Base-by-base conservation (phyloP, 140 eudicot species). In the Senecio squalidus region DNA sequence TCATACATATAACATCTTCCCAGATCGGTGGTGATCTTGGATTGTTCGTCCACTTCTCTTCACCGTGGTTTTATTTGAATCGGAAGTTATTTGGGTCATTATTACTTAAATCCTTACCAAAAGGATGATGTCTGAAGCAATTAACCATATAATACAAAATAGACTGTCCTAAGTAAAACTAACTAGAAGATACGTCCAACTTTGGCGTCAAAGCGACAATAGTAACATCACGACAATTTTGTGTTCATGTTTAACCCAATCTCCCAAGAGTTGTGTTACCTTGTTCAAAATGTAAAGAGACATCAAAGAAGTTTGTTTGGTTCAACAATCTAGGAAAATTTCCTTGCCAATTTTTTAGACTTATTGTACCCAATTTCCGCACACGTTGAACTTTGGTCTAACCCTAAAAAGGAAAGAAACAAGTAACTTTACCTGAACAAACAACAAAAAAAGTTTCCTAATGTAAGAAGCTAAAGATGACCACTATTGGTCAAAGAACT, bases 241-340 rank as follows among this genome's bases (percentile, higher is more conserved):
- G 28, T 45, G 28, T 30, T 60, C 21, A 15, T 45, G 28, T 23
- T 20, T 20, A 4, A 47, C 57, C 24, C 14, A 31, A 46, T 17
- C 57, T 14, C 46, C 4, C 36, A 48, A 50, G 53, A 6, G 27
- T 65, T 51, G 25, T 6, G 43, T 3, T 21, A 55, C 33, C 22
- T 26, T 13, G 3, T 30, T 51, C 45, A 38, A 38, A 10, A 11
- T 26, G 44, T 16, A 64, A 4, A 50, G 51, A 50, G 26, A 23
- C 48, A 51, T 53, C 41, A 65, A n/a, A 64, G 52, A 64, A 34
- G 61, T 50, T 64, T 64, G 70, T 38, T 64, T 49, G 59, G 66
- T 27, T 45, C 29, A 26, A 17, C 29, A 43, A 58, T 20, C 20
- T 10, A 22, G 22, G 57, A 25, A 46, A 20, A 62, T 50, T 62